These are phyloP conservation scores for Phoenix roebelenii DNA, from an alignment of 176 grass and related monocot genomes.

Conservation along the genomic window DNA sequence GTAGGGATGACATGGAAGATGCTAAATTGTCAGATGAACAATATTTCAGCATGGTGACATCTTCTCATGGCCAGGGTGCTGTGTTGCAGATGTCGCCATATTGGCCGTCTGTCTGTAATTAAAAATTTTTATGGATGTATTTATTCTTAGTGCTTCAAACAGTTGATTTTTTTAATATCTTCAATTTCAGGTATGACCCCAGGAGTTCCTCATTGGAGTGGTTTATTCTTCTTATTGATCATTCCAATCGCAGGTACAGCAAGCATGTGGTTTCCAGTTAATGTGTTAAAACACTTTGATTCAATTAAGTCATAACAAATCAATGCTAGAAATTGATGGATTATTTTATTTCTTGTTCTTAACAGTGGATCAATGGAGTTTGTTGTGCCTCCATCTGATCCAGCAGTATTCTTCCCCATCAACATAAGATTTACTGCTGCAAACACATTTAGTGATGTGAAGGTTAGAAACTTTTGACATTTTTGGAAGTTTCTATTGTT, in stretches of 20 bases:
- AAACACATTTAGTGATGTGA: conserved; percentile 66
- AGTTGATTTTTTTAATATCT: background rate
- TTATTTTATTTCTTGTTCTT: conserved; percentile 15
- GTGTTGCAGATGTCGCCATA: no score
- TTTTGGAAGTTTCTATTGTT: background rate
- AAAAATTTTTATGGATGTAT: no score
- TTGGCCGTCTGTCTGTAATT: no score
- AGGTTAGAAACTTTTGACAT: conserved; percentile 26
- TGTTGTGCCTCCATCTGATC: conserved; percentile 54
- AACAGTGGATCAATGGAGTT: conserved; percentile 90
- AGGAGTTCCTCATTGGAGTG: conserved; percentile 71
- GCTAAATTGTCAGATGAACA: no score
- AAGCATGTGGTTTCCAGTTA: background rate
- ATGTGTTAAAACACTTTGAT: no score
- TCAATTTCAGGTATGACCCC: conserved; percentile 56
- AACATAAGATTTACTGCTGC: conserved; percentile 58
- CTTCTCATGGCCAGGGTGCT: no score
- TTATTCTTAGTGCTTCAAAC: no score
- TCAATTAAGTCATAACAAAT: no score
- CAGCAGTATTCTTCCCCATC: conserved; percentile 74
- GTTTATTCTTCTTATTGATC: conserved; percentile 79
- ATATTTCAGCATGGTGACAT: no score
- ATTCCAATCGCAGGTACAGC: conserved; percentile 69
- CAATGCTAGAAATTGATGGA: no score
- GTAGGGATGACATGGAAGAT: no score